Base-by-base conservation (phyloP, 306 rosid species). In the Cicer pinnatifidum region DNA sequence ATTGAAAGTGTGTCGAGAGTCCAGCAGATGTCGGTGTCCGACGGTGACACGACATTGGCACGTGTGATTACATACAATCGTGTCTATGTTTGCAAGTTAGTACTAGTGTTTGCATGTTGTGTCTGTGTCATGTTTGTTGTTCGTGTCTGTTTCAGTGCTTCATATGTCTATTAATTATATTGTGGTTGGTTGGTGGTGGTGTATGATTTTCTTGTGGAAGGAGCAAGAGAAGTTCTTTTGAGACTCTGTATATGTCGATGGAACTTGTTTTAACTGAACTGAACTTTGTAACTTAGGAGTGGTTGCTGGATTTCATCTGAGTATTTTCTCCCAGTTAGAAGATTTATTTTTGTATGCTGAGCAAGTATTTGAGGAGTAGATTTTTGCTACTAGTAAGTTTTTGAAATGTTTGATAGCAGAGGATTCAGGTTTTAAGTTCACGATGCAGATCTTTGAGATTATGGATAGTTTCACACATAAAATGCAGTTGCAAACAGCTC, bases 171-270 rank as follows among this genome's bases (percentile, higher is more conserved):
- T 28, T 28, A 28, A 28, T 8, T 65, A 35, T 13, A 48, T 6
- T 6, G 40, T 23, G 39, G 64, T 58, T 39, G 8, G 37, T 46
- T 57, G 53, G 59, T 44, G 47, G 13, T 12, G 47, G 13, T 12
- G 9, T 41, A 33, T 73, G 80, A 11, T 60, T 80, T 39, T 44
- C 65, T 50, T 51, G 59, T 60, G 60, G 58, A 69, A 75, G 40
- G 6, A 0, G 43, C 69, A 20, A 64, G 12, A 33, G 59, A 13
- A 46, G 12, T 33, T 43, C 0, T 16, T 71, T 56, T 56, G 10
- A 11, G 17, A 6, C 12, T 12, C 4, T 46, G 3, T 63, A 43
- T 40, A 17, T 40, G 13, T 4, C 11, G 60, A 40, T 39, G 39
- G 41, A 11, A 17, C 28, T 65, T 44, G 43, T 38, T 37, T 72